Base-by-base conservation (phyloP, 768 basidiomycete species). In the Hypholoma sublateritium region DNA sequence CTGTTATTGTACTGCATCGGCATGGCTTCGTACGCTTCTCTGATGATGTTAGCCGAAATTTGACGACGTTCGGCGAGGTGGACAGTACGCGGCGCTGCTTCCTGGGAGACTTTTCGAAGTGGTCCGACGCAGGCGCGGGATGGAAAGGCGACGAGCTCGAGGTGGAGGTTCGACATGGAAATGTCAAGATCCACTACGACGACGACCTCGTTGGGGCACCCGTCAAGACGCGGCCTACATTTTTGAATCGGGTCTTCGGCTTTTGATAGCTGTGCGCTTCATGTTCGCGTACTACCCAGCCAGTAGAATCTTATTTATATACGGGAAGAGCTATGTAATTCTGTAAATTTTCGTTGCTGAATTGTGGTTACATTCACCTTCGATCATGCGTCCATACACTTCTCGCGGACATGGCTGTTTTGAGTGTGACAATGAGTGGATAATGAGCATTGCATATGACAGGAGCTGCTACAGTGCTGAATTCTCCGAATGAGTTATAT, bases 121-220 rank as follows among this genome's bases (percentile, higher is more conserved):
- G 60, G 61, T 53, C 66, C 19, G 65, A 65, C 36, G 53, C 61
- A 3, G 59, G 61, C 1, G 63, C 68, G 24, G 65, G 69, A 12
- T 78, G 76, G 77, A 48, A 58, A 21, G 75, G 77, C 6, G 78
- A 80, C 51, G 74, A 78, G 60, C 46, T 79, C 19, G 55, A 64
- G 9, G 62, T 74, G 39, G 71, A 73, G 57, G 62, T 75, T 37
- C 61, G 64, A 35, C 71, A 76, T 57, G 77, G 77, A 39, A 67
- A 62, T 19, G 68, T 79, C 36, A 72, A 64, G 46, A 63, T 79
- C 32, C 65, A 66, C 44, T 80, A 72, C 60, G 72, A 72, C 21
- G 75, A 74, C 50, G 76, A 75, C 53, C 58, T 50, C 6, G 55
- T 64, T 6, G 67, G 67, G 17, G 45, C 62, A 41, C 57, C 62